Evolutionary conservation across 2,329 filamentous ascomycete genomes (phyloP), one percentile per base, ranked within the genome.

Genomic region (Alternaria hordeiaustralica): DNA sequence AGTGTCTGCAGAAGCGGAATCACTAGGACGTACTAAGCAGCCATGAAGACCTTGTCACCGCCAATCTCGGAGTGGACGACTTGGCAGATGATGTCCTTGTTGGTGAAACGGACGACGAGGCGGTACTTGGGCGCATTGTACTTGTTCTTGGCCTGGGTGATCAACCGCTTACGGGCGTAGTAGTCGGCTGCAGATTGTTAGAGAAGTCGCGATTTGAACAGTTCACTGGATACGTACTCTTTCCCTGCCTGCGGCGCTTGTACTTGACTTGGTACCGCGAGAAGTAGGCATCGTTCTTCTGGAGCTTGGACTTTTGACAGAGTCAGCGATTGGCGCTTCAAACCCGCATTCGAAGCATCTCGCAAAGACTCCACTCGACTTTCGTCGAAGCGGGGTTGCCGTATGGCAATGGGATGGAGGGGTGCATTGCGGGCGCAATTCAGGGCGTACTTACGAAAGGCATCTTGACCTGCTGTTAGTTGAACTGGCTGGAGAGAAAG

Each of bases 311-410:
- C 94, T 97, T 82, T 75, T 84, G 84, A 86, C 87, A 90, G 92
- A 97, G 93, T 97, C 94, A 97, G 95, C 95, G 97, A 97, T 97
- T 97, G 90, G 89, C 94, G 94, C 94, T 97, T 97, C 94, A 97
- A 94, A 78, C 82, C 83, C 73, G 71, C 72, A 75, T 84, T 84
- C 94, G 95, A 97, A 97, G 94, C 94, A 97, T 93, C 93, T 97
- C 97, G 95, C 77, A 76, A 70, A 77, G 78, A 81, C 78, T 77
- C 76, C 68, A 74, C 73, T 72, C 73, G 69, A 72, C 72, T 59
- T 47, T 44, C 51, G 70, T 72, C 72, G 67, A 74, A 64, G 73
- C 74, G 76, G 76, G 74, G 70, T 63, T 51, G 51, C 54, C 67
- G 59, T 69, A 67, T 64, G 58, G 49, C 67, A 67, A 72, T 65